These are phyloP conservation scores for Hansenula sp. DNA, from an alignment of 1,139 yeast genomes.

Conservation along the genomic window DNA sequence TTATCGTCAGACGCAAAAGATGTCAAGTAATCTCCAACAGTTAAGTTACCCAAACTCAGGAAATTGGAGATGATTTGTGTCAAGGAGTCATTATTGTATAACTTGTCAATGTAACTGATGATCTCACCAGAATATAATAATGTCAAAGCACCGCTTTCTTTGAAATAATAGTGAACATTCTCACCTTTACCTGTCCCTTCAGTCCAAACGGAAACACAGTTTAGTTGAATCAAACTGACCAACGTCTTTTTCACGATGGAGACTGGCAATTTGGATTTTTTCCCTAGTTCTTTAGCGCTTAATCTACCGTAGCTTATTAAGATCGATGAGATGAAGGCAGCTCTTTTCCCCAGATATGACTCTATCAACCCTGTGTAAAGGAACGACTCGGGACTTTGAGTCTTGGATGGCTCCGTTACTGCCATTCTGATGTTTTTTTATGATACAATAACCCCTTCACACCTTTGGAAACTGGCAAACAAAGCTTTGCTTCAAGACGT, in stretches of 20 bases:
- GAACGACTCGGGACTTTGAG: constrained; percentile 60
- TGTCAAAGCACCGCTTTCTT: constrained; percentile 60
- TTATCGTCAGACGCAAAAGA: constrained; percentile 30
- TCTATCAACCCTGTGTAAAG: constrained; percentile 51
- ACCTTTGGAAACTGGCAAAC: too few relatives aligned
- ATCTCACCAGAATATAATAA: constrained; percentile 79
- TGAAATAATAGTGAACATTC: constrained; percentile 51
- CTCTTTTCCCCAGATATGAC: constrained; percentile 61
- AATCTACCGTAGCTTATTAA: constrained; percentile 60
- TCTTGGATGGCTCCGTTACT: constrained; percentile 27
- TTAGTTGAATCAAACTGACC: constrained; percentile 63
- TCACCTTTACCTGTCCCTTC: constrained; percentile 32
- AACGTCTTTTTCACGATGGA: constrained; percentile 50
- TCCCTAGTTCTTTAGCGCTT: constrained; percentile 43
- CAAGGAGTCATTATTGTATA: constrained; percentile 32
- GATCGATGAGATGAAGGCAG: constrained; percentile 49
- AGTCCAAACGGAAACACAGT: constrained; percentile 56
- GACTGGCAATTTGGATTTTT: constrained; percentile 37
- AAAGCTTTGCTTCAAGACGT: too few relatives aligned
- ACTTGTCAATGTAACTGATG: constrained; percentile 48
- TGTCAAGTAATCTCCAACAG: constrained; percentile 54
- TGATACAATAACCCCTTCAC: too few relatives aligned
- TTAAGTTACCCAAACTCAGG: constrained; percentile 58
- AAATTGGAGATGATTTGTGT: constrained; percentile 77
- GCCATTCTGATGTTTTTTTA: background rate